phyloP scores from a whole-genome alignment of 2,329 filamentous ascomycete genomes.

The Verruconis gallopava region DNA sequence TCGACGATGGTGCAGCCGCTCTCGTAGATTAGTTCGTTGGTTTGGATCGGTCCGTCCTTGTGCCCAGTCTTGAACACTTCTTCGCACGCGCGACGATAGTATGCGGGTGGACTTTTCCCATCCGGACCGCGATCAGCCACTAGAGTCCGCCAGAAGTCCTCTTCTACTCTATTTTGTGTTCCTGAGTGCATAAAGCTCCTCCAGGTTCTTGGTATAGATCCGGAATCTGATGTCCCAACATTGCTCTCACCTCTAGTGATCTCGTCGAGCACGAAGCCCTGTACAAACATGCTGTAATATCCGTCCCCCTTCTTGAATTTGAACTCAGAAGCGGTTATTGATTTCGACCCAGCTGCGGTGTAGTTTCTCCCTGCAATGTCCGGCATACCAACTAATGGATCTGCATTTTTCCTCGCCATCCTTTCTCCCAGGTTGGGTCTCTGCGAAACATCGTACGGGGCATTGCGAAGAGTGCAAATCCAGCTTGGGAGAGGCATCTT shows the following conservation, averaged over 20 bases:
- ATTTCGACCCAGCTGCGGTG: slow-evolving; percentile 16
- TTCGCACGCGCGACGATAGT: neutral
- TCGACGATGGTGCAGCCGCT: neutral
- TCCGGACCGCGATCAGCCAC: slow-evolving; percentile 1
- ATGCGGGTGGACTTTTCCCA: slow-evolving; percentile 2
- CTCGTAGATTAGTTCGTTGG: neutral
- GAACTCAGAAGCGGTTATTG: neutral
- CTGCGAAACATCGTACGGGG: too few relatives aligned
- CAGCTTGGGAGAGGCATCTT: too few relatives aligned
- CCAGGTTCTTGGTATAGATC: slow-evolving; percentile 3
- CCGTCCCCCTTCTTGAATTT: slow-evolving; percentile 9
- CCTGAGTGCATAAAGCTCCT: neutral
- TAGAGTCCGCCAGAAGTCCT: slow-evolving; percentile 7
- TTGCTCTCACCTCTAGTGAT: neutral
- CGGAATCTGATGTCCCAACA: neutral
- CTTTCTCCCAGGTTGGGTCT: too few relatives aligned
- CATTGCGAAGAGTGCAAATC: too few relatives aligned
- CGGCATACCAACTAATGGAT: slow-evolving; percentile 23
- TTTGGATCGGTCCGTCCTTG: neutral
- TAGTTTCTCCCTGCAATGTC: slow-evolving; percentile 18
- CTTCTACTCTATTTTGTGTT: too few relatives aligned
- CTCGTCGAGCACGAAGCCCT: slow-evolving; percentile 4
- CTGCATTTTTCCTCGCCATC: slow-evolving; percentile 23
- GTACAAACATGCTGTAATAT: slow-evolving; percentile 6
- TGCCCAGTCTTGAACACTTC: slow-evolving; percentile 6